Conservation (phyloP, 2,329 filamentous ascomycete species). For the Diplocarpon rosae region DNA sequence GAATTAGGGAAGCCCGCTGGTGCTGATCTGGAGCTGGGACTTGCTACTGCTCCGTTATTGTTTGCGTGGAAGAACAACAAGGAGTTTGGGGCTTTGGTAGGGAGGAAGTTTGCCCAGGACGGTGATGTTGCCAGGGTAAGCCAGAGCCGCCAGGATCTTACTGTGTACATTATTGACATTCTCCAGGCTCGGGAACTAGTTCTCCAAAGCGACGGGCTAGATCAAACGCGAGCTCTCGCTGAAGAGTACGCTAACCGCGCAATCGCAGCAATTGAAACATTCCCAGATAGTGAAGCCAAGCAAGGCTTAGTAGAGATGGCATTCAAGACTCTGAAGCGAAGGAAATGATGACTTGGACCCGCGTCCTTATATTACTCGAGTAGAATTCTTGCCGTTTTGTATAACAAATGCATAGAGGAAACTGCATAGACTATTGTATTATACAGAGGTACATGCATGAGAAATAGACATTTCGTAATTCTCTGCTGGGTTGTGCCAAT, state of each 20-base stretch:
- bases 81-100: constrained; percentile 78
- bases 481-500: not conserved
- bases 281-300: constrained; percentile 94
- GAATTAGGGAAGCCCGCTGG: constrained; percentile 92
- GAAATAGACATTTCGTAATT: not conserved
- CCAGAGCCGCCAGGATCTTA: constrained; percentile 9
- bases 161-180: not conserved
- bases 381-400: constrained; percentile 12
- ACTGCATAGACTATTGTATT: constrained; percentile 10
- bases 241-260: constrained; percentile 86
- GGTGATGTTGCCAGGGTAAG: constrained; percentile 79
- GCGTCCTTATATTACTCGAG: constrained; percentile 11
- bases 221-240: constrained; percentile 82
- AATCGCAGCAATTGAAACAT: constrained; percentile 67
- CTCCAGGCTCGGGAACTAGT: constrained; percentile 76
- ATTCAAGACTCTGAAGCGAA: constrained; percentile 75
- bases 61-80: constrained; percentile 91
- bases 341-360: constrained; percentile 48
- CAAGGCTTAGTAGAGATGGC: constrained; percentile 88
- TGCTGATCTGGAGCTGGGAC: constrained; percentile 82
- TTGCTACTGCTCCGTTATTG: constrained; percentile 85
- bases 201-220: constrained; percentile 70
- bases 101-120: constrained; percentile 73
- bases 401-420: constrained; percentile 6
- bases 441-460: not conserved